Evolutionary conservation across 768 basidiomycete species (phyloP).

Genomic region (Scleroderma bovista): DNA sequence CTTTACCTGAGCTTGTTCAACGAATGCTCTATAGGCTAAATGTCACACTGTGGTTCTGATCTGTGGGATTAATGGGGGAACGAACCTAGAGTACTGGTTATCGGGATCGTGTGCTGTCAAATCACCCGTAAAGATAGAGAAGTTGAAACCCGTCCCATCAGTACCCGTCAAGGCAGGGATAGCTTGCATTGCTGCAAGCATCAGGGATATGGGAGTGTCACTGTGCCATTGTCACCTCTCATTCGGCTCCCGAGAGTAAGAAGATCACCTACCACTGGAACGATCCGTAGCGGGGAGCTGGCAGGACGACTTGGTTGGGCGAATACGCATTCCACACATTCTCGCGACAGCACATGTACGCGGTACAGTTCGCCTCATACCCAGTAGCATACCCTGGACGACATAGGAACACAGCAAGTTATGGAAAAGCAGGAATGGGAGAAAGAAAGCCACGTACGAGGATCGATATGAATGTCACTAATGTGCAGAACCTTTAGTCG

Average conservation of each 20-base stretch:
- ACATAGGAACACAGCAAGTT: no score
- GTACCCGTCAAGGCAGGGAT: constrained; percentile 65
- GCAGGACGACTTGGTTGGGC: constrained; percentile 41
- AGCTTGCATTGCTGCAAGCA: constrained; percentile 51
- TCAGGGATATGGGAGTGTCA: constrained; percentile 57
- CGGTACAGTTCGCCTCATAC: constrained; percentile 63
- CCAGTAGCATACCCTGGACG: constrained; percentile 58
- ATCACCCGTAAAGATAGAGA: constrained; percentile 68
- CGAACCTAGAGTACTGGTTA: constrained; percentile 55
- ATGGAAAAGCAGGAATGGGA: not conserved
- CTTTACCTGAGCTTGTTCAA: constrained; percentile 54
- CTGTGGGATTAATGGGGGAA: not conserved
- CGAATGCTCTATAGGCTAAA: constrained; percentile 39
- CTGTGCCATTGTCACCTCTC: constrained; percentile 22
- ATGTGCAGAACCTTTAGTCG: constrained; percentile 45
- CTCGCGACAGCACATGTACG: constrained; percentile 56
- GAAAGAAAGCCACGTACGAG: constrained; percentile 29
- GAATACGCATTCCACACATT: constrained; percentile 43
- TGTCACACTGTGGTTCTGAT: not conserved
- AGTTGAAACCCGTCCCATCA: constrained; percentile 52
- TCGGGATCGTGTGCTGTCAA: constrained; percentile 68
- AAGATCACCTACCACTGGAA: constrained; percentile 40
- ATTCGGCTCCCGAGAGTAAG: not conserved
- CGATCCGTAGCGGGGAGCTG: constrained; percentile 62
- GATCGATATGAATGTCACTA: constrained; percentile 48